These are phyloP conservation scores for Botrytis byssoidea DNA, from an alignment of 2,329 filamentous ascomycete genomes.

Conservation along the genomic window DNA sequence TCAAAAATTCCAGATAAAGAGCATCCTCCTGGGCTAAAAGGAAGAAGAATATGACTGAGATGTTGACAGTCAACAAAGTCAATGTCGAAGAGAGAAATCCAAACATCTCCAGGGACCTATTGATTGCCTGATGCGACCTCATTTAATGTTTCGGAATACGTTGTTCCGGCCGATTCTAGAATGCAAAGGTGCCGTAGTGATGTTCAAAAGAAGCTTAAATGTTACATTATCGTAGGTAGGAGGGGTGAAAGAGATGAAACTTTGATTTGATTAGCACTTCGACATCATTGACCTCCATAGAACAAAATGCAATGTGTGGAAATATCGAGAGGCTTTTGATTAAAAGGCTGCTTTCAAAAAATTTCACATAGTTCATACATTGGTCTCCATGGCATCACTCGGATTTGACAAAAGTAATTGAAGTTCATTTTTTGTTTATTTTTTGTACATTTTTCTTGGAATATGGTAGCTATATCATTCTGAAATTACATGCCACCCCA, in stretches of 20 bases:
- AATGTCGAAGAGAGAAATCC: neutral
- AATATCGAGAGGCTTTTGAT: neutral
- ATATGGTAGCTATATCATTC: neutral
- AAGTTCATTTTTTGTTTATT: neutral
- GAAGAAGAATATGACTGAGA: neutral
- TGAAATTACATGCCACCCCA: slow-evolving; percentile 82
- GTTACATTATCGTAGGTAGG: neutral
- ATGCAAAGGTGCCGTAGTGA: neutral
- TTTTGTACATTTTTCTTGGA: neutral
- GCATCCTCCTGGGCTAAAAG: slow-evolving; percentile 6
- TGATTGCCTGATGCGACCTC: neutral
- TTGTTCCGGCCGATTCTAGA: slow-evolving; percentile 10
- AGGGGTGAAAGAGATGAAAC: neutral
- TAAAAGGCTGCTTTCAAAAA: neutral
- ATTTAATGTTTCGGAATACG: neutral
- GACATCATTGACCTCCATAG: neutral
- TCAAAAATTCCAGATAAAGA: slow-evolving; percentile 18
- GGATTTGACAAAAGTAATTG: neutral
- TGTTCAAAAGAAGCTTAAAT: neutral
- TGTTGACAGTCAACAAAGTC: neutral
- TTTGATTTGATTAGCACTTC: neutral
- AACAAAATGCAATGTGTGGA: neutral
- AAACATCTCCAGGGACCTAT: neutral
- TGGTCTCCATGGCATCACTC: neutral
- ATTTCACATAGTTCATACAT: neutral